Conservation (phyloP, 2,329 filamentous ascomycete species). For the Hypomyces rosellus region DNA sequence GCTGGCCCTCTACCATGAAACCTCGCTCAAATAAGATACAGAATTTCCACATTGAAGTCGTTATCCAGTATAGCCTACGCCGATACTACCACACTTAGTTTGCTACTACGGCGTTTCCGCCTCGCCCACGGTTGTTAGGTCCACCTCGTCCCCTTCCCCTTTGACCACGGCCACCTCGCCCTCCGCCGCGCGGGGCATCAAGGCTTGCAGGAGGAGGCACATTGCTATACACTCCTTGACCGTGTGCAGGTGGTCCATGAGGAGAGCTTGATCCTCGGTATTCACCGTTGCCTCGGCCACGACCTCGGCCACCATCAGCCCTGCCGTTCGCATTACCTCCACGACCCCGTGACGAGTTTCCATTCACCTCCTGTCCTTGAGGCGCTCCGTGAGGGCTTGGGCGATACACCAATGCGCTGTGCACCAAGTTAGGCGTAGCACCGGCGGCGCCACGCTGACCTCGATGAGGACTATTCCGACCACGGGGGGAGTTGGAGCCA, state of each 20-base stretch:
- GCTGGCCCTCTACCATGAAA: neutral
- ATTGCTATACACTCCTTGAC: conserved; percentile 39
- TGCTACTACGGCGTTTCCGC: conserved; percentile 17
- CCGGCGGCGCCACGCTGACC: conserved; percentile 32
- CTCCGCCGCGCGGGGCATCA: conserved; percentile 36
- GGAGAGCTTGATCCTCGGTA: conserved; percentile 17
- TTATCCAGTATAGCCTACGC: neutral
- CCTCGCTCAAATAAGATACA: neutral
- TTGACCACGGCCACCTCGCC: conserved; percentile 34
- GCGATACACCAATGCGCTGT: conserved; percentile 49
- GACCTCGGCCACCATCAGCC: conserved; percentile 25
- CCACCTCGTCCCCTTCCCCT: conserved; percentile 34
- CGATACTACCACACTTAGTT: too few species aligned
- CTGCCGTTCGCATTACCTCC: conserved; percentile 19
- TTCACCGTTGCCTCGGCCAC: conserved; percentile 22
- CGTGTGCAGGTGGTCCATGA: conserved; percentile 11
- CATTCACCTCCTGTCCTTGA: conserved; percentile 24
- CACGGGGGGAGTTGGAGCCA: conserved; percentile 31
- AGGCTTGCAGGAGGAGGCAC: conserved; percentile 56
- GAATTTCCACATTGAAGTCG: neutral
- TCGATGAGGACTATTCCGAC: conserved; percentile 34
- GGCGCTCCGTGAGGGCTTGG: conserved; percentile 26
- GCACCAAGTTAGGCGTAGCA: conserved; percentile 38
- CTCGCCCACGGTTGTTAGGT: conserved; percentile 28
- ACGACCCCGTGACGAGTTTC: conserved; percentile 18